Evolutionary conservation across 495 filamentous ascomycete species (phyloP), one percentile per base, ranked within the genome.

Genomic region (Penicillium canariense): DNA sequence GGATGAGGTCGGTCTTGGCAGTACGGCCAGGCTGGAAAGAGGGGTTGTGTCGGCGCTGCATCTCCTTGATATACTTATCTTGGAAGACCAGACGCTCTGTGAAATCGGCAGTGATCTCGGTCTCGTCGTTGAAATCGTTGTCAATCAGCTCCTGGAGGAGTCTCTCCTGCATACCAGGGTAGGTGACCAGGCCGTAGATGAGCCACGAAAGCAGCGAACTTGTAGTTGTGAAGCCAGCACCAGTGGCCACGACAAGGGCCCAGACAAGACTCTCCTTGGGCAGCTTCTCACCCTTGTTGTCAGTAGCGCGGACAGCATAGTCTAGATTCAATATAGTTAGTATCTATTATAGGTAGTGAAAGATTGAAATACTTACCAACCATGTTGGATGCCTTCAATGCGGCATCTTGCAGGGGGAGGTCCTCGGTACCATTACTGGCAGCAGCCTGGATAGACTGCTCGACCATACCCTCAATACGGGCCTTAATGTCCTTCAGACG

Each of bases 21-120:
- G 74, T 84, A 7, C 82, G 76, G 2, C 69, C 80, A 0, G 82
- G 75, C 54, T 84, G 81, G 64, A 76, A 84, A 5, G 72, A 76
- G 1, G 82, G 73, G 48, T 80, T 82, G 67, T 84, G 80, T 4
- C 72, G 68, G 2, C 81, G 73, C 52, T 81, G 81, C 0, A 71
- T 77, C 60, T 84, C 82, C 63, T 85, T 82, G 70, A 85, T 68
- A 58, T 74, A 81, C 18, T 75, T 77, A 52, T 81, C 81, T n/a
- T 81, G 69, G 55, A 76, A 81, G 1, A 55, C 49, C 12, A 84
- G 63, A 11, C 50, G 50, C 17, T 75, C 68, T 0, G 72, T 68
- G 1, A 72, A 22, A 12, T 81, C 79, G 2, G 73, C 59, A 0
- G 73, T 72, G 17, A 69, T 57, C 14, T 66, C 50, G 0, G 68